A percentile compares a stretch with the other conserved stretches of the same genome.
Conservation (phyloP, 768 basidiomycete genomes). For the Filobasidium floriforme region DNA sequence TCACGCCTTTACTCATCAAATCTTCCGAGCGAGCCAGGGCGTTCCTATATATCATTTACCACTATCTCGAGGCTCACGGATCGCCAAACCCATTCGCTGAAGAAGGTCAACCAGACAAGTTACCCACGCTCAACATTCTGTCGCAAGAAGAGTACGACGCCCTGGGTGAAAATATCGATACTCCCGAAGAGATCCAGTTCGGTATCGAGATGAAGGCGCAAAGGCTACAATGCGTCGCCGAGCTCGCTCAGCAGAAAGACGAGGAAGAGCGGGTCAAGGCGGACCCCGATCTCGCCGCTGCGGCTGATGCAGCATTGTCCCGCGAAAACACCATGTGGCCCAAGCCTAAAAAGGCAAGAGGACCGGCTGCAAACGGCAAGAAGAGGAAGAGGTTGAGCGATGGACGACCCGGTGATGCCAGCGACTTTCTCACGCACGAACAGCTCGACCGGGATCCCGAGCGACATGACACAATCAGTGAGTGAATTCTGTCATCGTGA, state of each 20-base stretch:
- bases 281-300: neutral
- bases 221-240: slow-evolving; percentile 56
- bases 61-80: slow-evolving; percentile 65
- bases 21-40: slow-evolving; percentile 66
- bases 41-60: slow-evolving; percentile 75
- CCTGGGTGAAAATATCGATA: slow-evolving; percentile 67
- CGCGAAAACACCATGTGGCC: slow-evolving; percentile 6
- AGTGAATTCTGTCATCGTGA: neutral
- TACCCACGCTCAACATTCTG: slow-evolving; percentile 46
- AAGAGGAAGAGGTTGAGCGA: slow-evolving; percentile 14
- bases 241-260: slow-evolving; percentile 17
- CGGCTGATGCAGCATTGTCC: slow-evolving; percentile 9
- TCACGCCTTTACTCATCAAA: slow-evolving; percentile 58
- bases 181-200: slow-evolving; percentile 67
- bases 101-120: slow-evolving; percentile 52
- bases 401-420: neutral
- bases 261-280: slow-evolving; percentile 8
- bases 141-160: slow-evolving; percentile 50
- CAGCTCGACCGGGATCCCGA: slow-evolving; percentile 9
- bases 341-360: slow-evolving; percentile 6
- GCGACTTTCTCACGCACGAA: neutral
- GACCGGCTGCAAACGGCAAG: slow-evolving; percentile 3
- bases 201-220: slow-evolving; percentile 65
- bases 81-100: slow-evolving; percentile 60
- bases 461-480: slow-evolving; percentile 1